A percentile compares a stretch with the other conserved stretches of the same genome.
phyloP scores from a whole-genome alignment of 345 rosid species.

The Litchi chinensis region DNA sequence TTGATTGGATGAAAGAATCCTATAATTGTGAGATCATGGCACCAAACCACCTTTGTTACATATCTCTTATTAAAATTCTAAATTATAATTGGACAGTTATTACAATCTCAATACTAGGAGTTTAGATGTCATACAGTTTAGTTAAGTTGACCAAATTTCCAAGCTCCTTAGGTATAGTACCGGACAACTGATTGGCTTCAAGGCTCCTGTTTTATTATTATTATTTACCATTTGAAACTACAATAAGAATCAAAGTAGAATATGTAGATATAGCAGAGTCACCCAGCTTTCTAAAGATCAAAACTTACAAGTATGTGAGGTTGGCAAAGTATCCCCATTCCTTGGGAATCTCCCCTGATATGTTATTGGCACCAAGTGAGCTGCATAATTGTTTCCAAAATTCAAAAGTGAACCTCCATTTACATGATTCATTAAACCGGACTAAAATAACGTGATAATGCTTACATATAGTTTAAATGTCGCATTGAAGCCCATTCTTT shows the following conservation, averaged over 20 bases:
- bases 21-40: background rate
- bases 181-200: slow-evolving; percentile 21
- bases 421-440: background rate
- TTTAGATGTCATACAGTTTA: slow-evolving; percentile 1
- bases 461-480: background rate
- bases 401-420: background rate
- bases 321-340: slow-evolving; percentile 4
- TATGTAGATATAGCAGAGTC: background rate
- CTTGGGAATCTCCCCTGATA: background rate
- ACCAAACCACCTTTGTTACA: background rate
- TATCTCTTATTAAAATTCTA: background rate
- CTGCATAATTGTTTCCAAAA: background rate
- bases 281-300: background rate
- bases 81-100: background rate
- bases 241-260: background rate
- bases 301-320: background rate
- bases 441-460: background rate
- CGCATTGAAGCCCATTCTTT: slow-evolving; percentile 17
- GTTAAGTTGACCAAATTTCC: slow-evolving; percentile 24
- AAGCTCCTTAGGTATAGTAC: slow-evolving; percentile 19
- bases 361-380: background rate
- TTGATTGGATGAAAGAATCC: background rate
- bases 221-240: background rate
- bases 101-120: background rate
- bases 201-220: slow-evolving; percentile 14